Conservation (phyloP, 2,329 filamentous ascomycete species). For the Xylariales sp. region DNA sequence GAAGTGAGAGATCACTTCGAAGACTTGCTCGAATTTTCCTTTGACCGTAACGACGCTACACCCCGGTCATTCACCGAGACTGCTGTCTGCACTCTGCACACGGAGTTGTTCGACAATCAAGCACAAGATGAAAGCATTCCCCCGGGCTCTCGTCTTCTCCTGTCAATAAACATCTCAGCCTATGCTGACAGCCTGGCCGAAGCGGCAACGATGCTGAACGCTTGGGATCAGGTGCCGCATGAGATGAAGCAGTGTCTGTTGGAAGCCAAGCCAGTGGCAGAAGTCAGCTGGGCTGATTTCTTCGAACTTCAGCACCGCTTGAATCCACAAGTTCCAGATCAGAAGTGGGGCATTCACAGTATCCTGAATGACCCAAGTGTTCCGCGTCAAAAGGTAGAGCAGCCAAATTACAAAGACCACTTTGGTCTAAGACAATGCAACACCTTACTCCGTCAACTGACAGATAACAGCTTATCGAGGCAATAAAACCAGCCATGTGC, state of each 20-base stretch:
- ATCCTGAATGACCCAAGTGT: conserved; percentile 4
- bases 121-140: neutral
- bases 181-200: conserved; percentile 4
- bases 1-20: neutral
- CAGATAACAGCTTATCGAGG: neutral
- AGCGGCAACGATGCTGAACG: neutral
- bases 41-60: neutral
- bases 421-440: neutral
- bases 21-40: neutral
- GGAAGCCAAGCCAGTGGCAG: conserved; percentile 1
- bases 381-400: neutral
- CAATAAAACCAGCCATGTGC: conserved; percentile 2
- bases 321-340: neutral
- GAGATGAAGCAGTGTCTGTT: neutral
- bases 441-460: neutral
- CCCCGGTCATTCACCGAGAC: conserved; percentile 2
- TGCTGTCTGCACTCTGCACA: neutral
- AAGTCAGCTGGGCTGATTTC: neutral
- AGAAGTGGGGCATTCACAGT: conserved; percentile 1
- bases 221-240: neutral
- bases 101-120: conserved; percentile 1
- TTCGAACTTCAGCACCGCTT: conserved; percentile 2
- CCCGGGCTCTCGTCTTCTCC: neutral
- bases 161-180: neutral
- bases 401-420: no score